Evolutionary conservation across 1,284 basidiomycete species (phyloP).

Genomic region (Polyporus tsugae): DNA sequence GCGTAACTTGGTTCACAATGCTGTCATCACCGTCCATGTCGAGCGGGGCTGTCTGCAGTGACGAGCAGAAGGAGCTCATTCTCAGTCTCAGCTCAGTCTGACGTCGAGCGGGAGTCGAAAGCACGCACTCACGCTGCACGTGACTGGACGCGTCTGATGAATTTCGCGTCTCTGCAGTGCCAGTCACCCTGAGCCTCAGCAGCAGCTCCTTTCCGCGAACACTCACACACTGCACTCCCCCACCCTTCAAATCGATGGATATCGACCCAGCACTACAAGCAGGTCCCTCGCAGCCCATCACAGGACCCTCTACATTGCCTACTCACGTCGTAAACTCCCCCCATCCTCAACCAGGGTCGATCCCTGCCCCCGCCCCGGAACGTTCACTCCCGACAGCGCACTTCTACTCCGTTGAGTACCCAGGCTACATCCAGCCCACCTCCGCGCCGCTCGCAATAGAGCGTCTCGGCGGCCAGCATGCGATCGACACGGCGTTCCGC

Average conservation of each 20-base stretch:
- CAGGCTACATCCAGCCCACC: slow-evolving; percentile 76
- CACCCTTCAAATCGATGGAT: background rate
- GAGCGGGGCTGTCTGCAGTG: slow-evolving; percentile 1
- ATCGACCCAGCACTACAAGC: slow-evolving; percentile 19
- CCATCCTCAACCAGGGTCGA: background rate
- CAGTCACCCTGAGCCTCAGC: no score
- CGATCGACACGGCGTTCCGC: slow-evolving; percentile 79
- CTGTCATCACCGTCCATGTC: slow-evolving; percentile 13
- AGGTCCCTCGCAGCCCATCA: slow-evolving; percentile 16
- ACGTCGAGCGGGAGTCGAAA: background rate
- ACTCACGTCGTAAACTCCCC: background rate
- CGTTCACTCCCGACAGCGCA: slow-evolving; percentile 64
- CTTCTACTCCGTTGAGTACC: slow-evolving; percentile 89
- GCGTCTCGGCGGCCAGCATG: slow-evolving; percentile 72
- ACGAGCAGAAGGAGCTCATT: background rate
- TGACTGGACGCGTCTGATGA: slow-evolving; percentile 25
- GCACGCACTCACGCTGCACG: slow-evolving; percentile 16
- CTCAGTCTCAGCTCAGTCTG: background rate
- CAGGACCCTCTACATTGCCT: slow-evolving; percentile 6
- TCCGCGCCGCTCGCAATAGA: slow-evolving; percentile 72
- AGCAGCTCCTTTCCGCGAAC: background rate
- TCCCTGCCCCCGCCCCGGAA: slow-evolving; percentile 45
- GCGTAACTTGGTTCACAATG: background rate
- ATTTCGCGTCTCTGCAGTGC: slow-evolving; percentile 10
- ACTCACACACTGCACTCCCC: background rate